Conservation (phyloP, 129 eudicot genomes). For the Apium graveolens region DNA sequence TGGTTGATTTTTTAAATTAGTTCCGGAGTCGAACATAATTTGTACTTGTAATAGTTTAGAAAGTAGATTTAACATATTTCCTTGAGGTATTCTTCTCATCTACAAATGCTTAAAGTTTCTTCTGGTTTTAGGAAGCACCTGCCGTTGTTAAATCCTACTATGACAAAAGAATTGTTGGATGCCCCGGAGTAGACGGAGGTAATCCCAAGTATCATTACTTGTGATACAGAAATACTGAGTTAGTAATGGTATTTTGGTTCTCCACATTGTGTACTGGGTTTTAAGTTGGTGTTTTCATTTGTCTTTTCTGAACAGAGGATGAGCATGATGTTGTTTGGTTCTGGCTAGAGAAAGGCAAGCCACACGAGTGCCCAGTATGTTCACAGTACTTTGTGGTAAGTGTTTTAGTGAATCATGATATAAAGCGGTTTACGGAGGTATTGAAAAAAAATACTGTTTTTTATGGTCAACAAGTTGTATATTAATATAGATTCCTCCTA, state of each 20-base stretch:
- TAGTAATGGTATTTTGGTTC: background rate
- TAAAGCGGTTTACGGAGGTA: background rate
- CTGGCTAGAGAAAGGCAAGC: constrained; percentile 92
- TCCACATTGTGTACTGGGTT: background rate
- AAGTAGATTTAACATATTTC: background rate
- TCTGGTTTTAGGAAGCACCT: constrained; percentile 67
- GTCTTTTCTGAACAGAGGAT: constrained; percentile 45
- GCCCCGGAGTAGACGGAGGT: constrained; percentile 98
- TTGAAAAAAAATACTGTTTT: background rate
- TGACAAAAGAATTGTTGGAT: constrained; percentile 89
- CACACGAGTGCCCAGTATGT: constrained; percentile 95
- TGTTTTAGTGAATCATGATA: background rate
- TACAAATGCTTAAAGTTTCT: constrained; percentile 1
- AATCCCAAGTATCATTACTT: constrained; percentile 16
- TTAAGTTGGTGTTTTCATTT: constrained; percentile 2
- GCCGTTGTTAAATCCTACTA: constrained; percentile 79
- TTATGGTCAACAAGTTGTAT: background rate
- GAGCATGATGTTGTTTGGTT: constrained; percentile 99
- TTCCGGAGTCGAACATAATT: background rate
- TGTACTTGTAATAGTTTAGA: background rate
- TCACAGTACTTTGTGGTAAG: constrained; percentile 84
- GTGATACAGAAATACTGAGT: background rate
- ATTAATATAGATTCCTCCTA: background rate
- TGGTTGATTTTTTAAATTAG: background rate
- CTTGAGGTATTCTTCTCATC: constrained; percentile 12